Percentiles rank a stretch among this genome's conserved stretches.
phyloP scores from a whole-genome alignment of 2,329 filamentous ascomycete genomes.

The Aspergillus sp. region DNA sequence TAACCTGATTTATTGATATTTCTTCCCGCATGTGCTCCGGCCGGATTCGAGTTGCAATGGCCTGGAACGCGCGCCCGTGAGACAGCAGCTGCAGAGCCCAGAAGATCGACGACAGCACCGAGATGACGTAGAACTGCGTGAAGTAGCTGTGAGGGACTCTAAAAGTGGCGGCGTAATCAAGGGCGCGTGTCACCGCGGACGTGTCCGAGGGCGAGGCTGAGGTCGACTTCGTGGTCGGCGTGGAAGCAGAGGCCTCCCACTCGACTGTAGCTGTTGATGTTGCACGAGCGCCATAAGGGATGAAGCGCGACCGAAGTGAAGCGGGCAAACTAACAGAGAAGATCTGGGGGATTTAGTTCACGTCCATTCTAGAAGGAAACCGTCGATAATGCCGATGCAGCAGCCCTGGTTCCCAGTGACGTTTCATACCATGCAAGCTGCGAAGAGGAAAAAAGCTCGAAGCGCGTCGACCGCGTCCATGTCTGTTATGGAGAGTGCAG shows the following conservation, averaged over 20 bases:
- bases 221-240: slow-evolving; percentile 6
- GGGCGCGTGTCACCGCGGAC: slow-evolving; percentile 25
- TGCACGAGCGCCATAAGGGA: slow-evolving; percentile 61
- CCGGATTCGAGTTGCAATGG: slow-evolving; percentile 46
- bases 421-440: slow-evolving; percentile 38
- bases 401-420: not conserved
- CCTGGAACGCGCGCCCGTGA: slow-evolving; percentile 55
- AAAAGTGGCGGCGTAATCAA: slow-evolving; percentile 54
- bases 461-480: slow-evolving; percentile 37
- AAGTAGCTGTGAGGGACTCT: slow-evolving; percentile 89
- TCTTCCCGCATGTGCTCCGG: slow-evolving; percentile 36
- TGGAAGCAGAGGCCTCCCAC: slow-evolving; percentile 15
- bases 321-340: slow-evolving; percentile 53
- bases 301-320: slow-evolving; percentile 55
- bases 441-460: slow-evolving; percentile 38
- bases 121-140: slow-evolving; percentile 78
- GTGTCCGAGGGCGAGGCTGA: slow-evolving; percentile 12
- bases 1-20: slow-evolving; percentile 64
- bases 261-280: slow-evolving; percentile 23
- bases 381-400: slow-evolving; percentile 4
- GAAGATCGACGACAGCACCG: slow-evolving; percentile 67
- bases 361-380: slow-evolving; percentile 18
- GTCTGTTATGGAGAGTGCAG: slow-evolving; percentile 15
- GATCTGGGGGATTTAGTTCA: slow-evolving; percentile 36
- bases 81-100: slow-evolving; percentile 68